phyloP scores from a whole-genome alignment of 192 early-diverging fungal genomes.

The Piromyces finnis region DNA sequence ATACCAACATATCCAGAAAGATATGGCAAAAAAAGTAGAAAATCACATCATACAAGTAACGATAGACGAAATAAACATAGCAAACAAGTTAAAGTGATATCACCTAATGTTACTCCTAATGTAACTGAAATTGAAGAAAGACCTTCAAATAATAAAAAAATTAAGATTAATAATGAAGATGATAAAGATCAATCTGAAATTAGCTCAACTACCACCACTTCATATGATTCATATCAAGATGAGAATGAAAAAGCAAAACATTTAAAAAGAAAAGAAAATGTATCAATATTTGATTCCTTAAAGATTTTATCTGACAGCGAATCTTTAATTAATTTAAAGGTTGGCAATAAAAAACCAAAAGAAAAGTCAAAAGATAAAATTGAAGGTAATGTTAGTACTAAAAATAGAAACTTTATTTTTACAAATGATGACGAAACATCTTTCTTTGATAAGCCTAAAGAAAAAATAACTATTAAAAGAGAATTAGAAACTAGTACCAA shows the following conservation, averaged over 20 bases:
- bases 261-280: background rate
- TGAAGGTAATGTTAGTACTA: background rate
- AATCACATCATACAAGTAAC: background rate
- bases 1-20: background rate
- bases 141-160: background rate
- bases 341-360: background rate
- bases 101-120: background rate
- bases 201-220: background rate
- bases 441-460: background rate
- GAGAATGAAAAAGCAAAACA: background rate
- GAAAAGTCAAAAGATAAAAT: background rate
- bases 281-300: background rate
- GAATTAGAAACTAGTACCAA: background rate
- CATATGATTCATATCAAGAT: background rate
- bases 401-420: background rate
- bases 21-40: background rate
- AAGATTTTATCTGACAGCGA: background rate
- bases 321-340: background rate
- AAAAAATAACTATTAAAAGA: background rate
- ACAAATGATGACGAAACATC: background rate
- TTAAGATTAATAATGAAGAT: background rate
- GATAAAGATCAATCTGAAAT: background rate
- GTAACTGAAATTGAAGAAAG: background rate
- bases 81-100: background rate
- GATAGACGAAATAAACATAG: background rate